Evolutionary conservation across 169 alveolate genomes (phyloP), one percentile per base, ranked within the genome.

Genomic region (Cryptosporidium baileyi): DNA sequence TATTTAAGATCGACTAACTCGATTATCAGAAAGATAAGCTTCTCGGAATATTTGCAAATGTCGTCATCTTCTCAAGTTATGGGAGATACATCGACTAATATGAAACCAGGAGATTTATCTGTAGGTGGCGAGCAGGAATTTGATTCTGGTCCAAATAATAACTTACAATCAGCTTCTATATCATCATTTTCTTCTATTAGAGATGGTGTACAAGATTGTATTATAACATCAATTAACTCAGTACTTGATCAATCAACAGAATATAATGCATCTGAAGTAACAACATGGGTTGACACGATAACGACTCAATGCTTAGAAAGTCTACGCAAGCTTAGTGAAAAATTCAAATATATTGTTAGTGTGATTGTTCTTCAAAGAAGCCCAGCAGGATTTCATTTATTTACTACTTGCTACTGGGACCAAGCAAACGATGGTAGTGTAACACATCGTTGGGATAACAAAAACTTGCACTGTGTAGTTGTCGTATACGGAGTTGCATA

Each of bases 401-500:
- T 91, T 67, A 91, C 94, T 1, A 91, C 95, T 15, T 92, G 96
- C 85, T 93, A 88, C 80, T 93, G 96, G 96, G 94, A 93, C 63
- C 88, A 92, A 19, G 90, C 92, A 43, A 79, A 89, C 47, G 96
- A 93, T 80, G 96, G 96, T 28, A 89, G 91, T 36, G 88, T 91
- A n/a, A 91, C 94, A 8, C 90, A 90, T 59, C 91, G 91, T 80
- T 92, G 92, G 91, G 95, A 92, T 65, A 90, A 89, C 67, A 89
- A 82, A 22, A 63, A 89, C 38, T 62, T 92, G 89, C 90, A 89
- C 81, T 92, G 95, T 90, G 90, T 90, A 59, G 89, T 92, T 38
- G 91, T 89, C 61, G 88, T 92, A 36, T 92, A 89, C 82, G 91
- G 90, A 30, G 80, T 88, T 19, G 90, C 91, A 41, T 80, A 67